Percentiles rank a stretch among this genome's conserved stretches.
Evolutionary conservation across 495 filamentous ascomycete species (phyloP).

Genomic region (Talaromyces liani): DNA sequence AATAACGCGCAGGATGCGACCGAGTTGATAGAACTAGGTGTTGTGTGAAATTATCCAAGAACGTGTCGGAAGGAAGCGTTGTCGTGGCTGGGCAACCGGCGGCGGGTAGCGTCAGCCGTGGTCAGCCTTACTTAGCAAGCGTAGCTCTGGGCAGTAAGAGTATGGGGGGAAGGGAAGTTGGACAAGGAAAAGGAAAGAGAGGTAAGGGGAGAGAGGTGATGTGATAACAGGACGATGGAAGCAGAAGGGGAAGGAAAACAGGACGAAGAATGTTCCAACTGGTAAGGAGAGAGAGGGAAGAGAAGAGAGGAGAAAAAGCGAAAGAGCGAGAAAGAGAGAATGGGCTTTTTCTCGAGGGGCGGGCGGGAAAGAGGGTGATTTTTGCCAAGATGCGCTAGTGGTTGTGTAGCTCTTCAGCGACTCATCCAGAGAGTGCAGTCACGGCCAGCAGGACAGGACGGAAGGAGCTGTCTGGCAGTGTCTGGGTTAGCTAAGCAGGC

Average conservation of each 20-base stretch:
- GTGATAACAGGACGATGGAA: constrained; percentile 11
- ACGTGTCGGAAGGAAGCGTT: background rate
- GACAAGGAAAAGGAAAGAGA: constrained; percentile 8
- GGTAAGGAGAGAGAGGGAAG: background rate
- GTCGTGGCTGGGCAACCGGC: background rate
- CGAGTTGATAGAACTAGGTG: background rate
- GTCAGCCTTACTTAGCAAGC: background rate
- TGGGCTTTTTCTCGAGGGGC: constrained; percentile 33
- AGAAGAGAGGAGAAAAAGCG: constrained; percentile 6
- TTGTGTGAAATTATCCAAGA: background rate
- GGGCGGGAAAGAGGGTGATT: constrained; percentile 36
- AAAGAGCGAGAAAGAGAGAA: constrained; percentile 19
- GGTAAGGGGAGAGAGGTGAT: constrained; percentile 11
- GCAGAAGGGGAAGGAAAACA: constrained; percentile 7
- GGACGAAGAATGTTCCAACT: constrained; percentile 7
- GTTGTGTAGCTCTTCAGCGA: constrained; percentile 31
- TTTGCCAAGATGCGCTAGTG: constrained; percentile 42
- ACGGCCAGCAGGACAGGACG: background rate
- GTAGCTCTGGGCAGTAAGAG: background rate
- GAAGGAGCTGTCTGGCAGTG: background rate
- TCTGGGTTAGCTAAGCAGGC: background rate
- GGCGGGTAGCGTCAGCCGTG: constrained; percentile 3
- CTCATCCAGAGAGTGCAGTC: background rate
- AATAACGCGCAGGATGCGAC: background rate
- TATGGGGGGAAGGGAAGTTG: background rate